Percentiles rank a stretch among this genome's conserved stretches.
Evolutionary conservation across 805 yeast species (phyloP).

Genomic region (Myxozyma nipponensis): DNA sequence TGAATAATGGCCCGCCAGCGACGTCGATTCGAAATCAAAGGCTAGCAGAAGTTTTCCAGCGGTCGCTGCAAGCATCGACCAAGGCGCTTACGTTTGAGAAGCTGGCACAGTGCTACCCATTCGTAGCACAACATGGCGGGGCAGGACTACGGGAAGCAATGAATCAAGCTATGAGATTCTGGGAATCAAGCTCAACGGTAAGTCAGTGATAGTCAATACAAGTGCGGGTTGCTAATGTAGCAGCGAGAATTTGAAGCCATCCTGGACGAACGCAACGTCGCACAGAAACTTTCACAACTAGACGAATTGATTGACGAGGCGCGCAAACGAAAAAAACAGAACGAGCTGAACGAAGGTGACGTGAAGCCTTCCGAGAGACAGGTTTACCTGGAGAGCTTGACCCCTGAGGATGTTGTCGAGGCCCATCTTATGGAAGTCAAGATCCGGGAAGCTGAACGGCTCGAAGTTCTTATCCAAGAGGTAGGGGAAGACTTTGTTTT

Average conservation of each 20-base stretch:
- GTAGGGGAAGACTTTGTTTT: too few species aligned
- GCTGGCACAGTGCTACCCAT: constrained; percentile 53
- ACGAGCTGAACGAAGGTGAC: constrained; percentile 1
- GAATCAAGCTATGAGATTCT: constrained; percentile 50
- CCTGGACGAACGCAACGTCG: constrained; percentile 45
- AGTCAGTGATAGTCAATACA: background rate
- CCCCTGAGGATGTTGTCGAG: constrained; percentile 34
- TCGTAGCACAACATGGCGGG: constrained; percentile 44
- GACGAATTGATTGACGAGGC: constrained; percentile 43
- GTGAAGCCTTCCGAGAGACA: constrained; percentile 16
- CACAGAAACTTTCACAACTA: constrained; percentile 39
- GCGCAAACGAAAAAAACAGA: constrained; percentile 29
- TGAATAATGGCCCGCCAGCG: background rate
- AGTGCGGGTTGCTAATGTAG: constrained; percentile 28
- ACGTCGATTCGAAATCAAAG: constrained; percentile 47
- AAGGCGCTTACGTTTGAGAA: constrained; percentile 51
- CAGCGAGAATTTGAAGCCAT: constrained; percentile 53
- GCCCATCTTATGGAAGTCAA: constrained; percentile 32
- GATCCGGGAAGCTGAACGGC: constrained; percentile 25
- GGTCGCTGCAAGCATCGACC: constrained; percentile 54
- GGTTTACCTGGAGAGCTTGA: constrained; percentile 31
- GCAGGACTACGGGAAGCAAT: constrained; percentile 51
- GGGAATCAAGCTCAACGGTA: constrained; percentile 43
- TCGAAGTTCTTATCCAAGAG: constrained; percentile 19
- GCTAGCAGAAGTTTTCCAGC: constrained; percentile 47